Conservation (phyloP, 2,329 filamentous ascomycete species). For the Diaporthe longicolla region DNA sequence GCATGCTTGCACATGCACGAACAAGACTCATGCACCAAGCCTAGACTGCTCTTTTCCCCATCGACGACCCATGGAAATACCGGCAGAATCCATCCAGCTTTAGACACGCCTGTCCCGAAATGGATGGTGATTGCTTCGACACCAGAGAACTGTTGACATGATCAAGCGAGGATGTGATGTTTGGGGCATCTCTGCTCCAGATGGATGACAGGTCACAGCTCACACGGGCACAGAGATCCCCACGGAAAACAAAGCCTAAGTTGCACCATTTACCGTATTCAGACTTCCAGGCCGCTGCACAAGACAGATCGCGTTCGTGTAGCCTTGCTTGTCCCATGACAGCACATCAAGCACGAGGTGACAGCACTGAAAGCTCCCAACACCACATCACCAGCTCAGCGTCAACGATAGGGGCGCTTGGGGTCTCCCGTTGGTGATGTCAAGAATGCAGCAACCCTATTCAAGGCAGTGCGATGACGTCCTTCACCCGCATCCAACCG, state of each 20-base stretch:
- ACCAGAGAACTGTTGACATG: neutral
- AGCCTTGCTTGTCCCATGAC: constrained; percentile 9
- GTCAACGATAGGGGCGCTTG: too few species aligned
- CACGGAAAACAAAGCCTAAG: neutral
- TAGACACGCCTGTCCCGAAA: neutral
- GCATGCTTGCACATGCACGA: neutral
- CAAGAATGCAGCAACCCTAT: constrained; percentile 23
- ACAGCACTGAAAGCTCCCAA: neutral
- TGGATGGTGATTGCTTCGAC: neutral
- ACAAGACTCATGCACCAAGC: neutral
- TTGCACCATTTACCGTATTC: constrained; percentile 1
- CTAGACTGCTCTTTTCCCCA: neutral
- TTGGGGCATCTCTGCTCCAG: neutral
- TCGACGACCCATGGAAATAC: neutral
- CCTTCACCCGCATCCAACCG: neutral
- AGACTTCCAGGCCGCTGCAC: neutral
- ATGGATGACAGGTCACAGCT: neutral
- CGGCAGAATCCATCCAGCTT: neutral
- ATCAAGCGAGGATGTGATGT: neutral
- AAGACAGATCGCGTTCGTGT: constrained; percentile 3
- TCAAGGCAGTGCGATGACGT: neutral
- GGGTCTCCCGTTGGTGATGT: neutral
- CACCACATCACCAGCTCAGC: neutral
- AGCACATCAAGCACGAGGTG: constrained; percentile 17
- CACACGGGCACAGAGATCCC: neutral